Conservation (phyloP, 495 filamentous ascomycete genomes). For the Xylaria intraflava region DNA sequence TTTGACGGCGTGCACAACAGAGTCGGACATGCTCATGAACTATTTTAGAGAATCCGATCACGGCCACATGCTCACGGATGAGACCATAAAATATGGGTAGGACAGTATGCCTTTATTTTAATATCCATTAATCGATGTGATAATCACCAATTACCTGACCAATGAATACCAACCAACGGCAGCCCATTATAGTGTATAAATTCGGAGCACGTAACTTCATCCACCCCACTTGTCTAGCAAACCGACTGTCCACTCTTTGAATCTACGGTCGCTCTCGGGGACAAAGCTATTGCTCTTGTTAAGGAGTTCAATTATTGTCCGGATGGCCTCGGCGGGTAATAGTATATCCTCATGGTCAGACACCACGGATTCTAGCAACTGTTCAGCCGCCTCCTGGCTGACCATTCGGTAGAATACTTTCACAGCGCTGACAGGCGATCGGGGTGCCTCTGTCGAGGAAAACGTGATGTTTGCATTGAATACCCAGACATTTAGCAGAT, state of each 20-base stretch:
- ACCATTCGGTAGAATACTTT: slow-evolving; percentile 58
- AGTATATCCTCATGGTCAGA: slow-evolving; percentile 60
- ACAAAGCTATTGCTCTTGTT: slow-evolving; percentile 46
- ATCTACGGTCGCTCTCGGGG: slow-evolving; percentile 48
- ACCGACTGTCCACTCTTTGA: slow-evolving; percentile 62
- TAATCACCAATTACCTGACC: not conserved
- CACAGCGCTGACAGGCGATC: slow-evolving; percentile 41
- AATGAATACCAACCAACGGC: not conserved
- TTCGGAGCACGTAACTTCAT: not conserved
- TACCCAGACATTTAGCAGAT: slow-evolving; percentile 54
- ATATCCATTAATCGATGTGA: not conserved
- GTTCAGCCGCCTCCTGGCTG: slow-evolving; percentile 40
- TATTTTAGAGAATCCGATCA: not conserved
- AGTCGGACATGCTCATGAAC: not conserved
- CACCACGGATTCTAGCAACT: slow-evolving; percentile 46
- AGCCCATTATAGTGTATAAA: not conserved
- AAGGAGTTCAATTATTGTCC: slow-evolving; percentile 38
- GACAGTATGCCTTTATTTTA: not conserved
- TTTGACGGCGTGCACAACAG: not conserved
- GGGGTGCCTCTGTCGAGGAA: slow-evolving; percentile 41
- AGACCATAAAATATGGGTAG: not conserved
- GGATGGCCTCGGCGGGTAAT: slow-evolving; percentile 46
- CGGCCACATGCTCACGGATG: not conserved
- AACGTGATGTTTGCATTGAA: slow-evolving; percentile 65
- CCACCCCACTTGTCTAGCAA: slow-evolving; percentile 45